A percentile compares a stretch with the other conserved stretches of the same genome.
Evolutionary conservation across 352 stramenopile genomes (phyloP).

Genomic region (Phytophthora melonis): DNA sequence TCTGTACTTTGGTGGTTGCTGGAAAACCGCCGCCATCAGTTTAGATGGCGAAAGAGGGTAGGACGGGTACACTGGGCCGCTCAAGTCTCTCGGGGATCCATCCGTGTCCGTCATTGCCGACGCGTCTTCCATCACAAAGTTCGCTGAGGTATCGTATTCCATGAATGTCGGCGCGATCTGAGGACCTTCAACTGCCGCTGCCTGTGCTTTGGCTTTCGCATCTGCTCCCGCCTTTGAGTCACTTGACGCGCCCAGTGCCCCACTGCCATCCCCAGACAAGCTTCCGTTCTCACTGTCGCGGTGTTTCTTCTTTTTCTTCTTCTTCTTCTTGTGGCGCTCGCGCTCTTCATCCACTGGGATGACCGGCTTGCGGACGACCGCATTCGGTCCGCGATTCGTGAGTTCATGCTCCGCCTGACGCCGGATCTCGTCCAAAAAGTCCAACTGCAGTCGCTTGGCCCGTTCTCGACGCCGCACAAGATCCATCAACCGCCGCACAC

Average conservation of each 20-base stretch:
- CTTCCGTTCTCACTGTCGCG: conserved; percentile 50
- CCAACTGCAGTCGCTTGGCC: conserved; percentile 82
- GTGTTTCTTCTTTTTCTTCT: conserved; percentile 85
- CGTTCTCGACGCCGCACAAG: conserved; percentile 90
- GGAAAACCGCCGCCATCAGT: conserved; percentile 74
- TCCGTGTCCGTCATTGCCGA: conserved; percentile 39
- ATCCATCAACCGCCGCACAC: conserved; percentile 81
- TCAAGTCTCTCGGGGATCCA: conserved; percentile 30
- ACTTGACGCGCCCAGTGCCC: not conserved
- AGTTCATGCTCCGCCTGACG: conserved; percentile 74
- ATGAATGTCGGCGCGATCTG: conserved; percentile 66
- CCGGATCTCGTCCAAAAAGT: conserved; percentile 83
- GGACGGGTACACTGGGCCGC: conserved; percentile 59
- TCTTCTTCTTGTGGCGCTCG: conserved; percentile 59
- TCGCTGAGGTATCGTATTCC: conserved; percentile 77
- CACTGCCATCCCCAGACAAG: conserved; percentile 8
- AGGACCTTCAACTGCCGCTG: conserved; percentile 36
- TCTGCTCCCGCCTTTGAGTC: conserved; percentile 23
- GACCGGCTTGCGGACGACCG: conserved; percentile 54
- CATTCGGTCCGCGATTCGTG: conserved; percentile 46
- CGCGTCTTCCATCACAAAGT: conserved; percentile 61
- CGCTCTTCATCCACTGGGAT: conserved; percentile 69
- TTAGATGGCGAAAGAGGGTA: conserved; percentile 72
- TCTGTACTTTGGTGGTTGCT: conserved; percentile 75
- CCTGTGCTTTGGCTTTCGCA: conserved; percentile 25